Percentiles rank a stretch among this genome's conserved stretches.
Conservation (phyloP, 1,139 yeast species). For the Candida tropicalis region DNA sequence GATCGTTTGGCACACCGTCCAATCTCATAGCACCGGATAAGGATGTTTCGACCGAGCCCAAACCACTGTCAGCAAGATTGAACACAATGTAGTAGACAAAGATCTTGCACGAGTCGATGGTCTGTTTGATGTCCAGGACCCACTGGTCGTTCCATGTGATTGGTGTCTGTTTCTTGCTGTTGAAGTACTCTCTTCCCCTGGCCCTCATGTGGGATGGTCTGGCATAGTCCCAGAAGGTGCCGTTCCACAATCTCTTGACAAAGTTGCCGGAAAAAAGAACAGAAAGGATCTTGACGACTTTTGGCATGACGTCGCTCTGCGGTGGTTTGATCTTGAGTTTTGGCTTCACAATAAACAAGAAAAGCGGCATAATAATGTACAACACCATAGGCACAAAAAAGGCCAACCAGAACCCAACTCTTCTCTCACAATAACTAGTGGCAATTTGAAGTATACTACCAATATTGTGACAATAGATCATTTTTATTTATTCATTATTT, state of each 20-base stretch:
- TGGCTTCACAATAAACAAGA: conserved; percentile 41
- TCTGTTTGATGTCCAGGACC: conserved; percentile 61
- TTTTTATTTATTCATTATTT: too few relatives aligned
- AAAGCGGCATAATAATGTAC: conserved; percentile 50
- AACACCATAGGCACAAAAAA: conserved; percentile 59
- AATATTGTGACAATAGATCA: conserved; percentile 34
- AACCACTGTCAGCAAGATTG: conserved; percentile 67
- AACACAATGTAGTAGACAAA: conserved; percentile 65
- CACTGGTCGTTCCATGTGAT: conserved; percentile 58
- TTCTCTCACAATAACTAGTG: conserved; percentile 70
- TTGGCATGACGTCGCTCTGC: conserved; percentile 52
- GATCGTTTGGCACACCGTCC: conserved; percentile 72
- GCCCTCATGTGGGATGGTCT: conserved; percentile 50
- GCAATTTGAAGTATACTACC: conserved; percentile 82
- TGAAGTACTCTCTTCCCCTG: conserved; percentile 40
- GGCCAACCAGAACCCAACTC: conserved; percentile 79
- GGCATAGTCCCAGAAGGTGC: conserved; percentile 57
- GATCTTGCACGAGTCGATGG: conserved; percentile 61
- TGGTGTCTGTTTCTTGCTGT: conserved; percentile 29
- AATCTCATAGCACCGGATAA: conserved; percentile 69
- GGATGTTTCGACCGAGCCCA: conserved; percentile 62
- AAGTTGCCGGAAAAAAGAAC: conserved; percentile 32
- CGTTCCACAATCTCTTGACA: conserved; percentile 28
- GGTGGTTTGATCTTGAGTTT: conserved; percentile 41
- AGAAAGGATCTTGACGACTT: conserved; percentile 26